phyloP scores from a whole-genome alignment of 2,329 filamentous ascomycete species.

The Colletotrichum lentis region DNA sequence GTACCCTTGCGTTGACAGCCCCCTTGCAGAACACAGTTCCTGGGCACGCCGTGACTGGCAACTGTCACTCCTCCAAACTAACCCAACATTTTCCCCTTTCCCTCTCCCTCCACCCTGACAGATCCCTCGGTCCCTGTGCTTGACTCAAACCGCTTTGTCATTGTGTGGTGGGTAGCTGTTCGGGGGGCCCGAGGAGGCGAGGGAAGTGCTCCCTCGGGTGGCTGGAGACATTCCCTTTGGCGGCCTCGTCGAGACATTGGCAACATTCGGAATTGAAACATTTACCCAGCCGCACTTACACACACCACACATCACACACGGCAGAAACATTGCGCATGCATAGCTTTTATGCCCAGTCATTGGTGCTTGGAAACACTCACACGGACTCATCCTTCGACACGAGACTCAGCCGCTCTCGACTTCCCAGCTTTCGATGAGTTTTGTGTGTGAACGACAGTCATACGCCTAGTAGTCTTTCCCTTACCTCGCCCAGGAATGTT shows the following conservation, averaged over 20 bases:
- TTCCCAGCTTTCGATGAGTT: not conserved
- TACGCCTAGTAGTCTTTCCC: not conserved
- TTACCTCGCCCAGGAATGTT: constrained; percentile 4
- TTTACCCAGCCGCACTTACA: constrained; percentile 29
- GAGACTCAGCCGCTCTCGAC: constrained; percentile 9
- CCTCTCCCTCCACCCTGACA: constrained; percentile 29
- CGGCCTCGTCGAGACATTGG: constrained; percentile 5
- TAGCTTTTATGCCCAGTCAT: not conserved
- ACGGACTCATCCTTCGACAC: not conserved
- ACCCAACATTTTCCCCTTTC: constrained; percentile 12
- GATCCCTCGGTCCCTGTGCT: constrained; percentile 16
- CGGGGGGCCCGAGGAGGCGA: not conserved
- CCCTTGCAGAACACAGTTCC: constrained; percentile 1
- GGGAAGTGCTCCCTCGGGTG: not conserved
- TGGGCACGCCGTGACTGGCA: not conserved
- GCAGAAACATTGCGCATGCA: constrained; percentile 11
- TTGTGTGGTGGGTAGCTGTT: not conserved
- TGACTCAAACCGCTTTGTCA: not conserved
- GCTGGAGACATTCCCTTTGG: constrained; percentile 23
- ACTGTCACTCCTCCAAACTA: constrained; percentile 25
- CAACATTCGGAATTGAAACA: constrained; percentile 28
- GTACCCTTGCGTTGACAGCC: not conserved
- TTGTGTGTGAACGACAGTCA: not conserved
- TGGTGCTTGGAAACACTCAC: not conserved
- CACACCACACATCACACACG: constrained; percentile 20